Percentiles rank a stretch among this genome's conserved stretches.
Conservation (phyloP, 805 yeast species). For the Candida khao-thaluensis region DNA sequence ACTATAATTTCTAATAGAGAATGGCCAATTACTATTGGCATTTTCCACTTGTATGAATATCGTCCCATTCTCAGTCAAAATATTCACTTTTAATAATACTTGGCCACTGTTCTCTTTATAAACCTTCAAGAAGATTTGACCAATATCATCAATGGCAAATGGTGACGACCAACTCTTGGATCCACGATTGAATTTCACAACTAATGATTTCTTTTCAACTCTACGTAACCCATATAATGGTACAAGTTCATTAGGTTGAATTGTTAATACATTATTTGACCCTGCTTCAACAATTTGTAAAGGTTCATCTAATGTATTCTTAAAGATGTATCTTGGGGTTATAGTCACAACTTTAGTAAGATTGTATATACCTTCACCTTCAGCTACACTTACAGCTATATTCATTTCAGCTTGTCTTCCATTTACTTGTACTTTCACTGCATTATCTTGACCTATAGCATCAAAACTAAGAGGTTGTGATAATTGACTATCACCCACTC, state of each 20-base stretch:
- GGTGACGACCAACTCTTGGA: slow-evolving; percentile 83
- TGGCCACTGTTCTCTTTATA: slow-evolving; percentile 65
- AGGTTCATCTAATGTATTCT: slow-evolving; percentile 56
- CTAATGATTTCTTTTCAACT: slow-evolving; percentile 56
- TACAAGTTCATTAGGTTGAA: slow-evolving; percentile 46
- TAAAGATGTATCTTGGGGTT: slow-evolving; percentile 77
- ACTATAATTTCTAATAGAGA: slow-evolving; percentile 84
- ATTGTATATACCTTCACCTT: slow-evolving; percentile 83
- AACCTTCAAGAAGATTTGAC: slow-evolving; percentile 73
- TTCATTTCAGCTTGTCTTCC: slow-evolving; percentile 61
- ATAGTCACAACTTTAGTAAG: slow-evolving; percentile 75
- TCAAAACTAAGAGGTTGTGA: slow-evolving; percentile 80
- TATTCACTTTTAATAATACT: slow-evolving; percentile 66
- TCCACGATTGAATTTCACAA: slow-evolving; percentile 56
- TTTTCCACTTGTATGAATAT: slow-evolving; percentile 71
- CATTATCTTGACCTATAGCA: slow-evolving; percentile 82
- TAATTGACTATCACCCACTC: slow-evolving; percentile 67
- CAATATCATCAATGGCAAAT: slow-evolving; percentile 78
- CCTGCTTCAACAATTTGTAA: slow-evolving; percentile 70
- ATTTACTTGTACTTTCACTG: slow-evolving; percentile 44
- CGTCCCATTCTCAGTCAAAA: slow-evolving; percentile 77
- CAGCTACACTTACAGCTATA: slow-evolving; percentile 71
- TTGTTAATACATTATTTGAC: slow-evolving; percentile 47
- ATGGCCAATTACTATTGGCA: slow-evolving; percentile 88
- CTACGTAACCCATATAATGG: slow-evolving; percentile 69